Evolutionary conservation across 768 basidiomycete species (phyloP).

Genomic region (Mycena chlorophos): DNA sequence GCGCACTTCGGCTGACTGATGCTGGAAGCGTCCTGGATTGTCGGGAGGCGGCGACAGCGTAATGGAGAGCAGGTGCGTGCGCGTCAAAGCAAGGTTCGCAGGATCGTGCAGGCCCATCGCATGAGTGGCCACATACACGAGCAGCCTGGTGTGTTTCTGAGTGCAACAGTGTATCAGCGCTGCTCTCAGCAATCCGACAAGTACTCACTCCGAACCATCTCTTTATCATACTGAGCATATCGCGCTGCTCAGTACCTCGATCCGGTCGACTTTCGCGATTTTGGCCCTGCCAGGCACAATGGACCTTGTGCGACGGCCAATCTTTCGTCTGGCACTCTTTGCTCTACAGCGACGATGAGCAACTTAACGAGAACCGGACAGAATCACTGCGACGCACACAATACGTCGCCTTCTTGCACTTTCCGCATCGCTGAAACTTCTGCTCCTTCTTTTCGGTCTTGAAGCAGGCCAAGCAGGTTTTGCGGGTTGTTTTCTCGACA

Average conservation of each 20-base stretch:
- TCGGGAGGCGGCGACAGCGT: not conserved
- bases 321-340: conserved; percentile 16
- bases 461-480: conserved; percentile 10
- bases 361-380: not conserved
- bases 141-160: conserved; percentile 17
- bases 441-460: conserved; percentile 9
- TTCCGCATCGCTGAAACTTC: conserved; percentile 7
- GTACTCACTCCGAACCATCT: conserved; percentile 15
- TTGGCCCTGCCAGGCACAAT: conserved; percentile 4
- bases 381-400: conserved; percentile 2
- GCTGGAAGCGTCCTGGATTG: not conserved
- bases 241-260: conserved; percentile 2
- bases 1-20: not conserved
- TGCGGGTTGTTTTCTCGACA: conserved; percentile 4
- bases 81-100: not conserved
- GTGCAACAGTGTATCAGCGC: not conserved
- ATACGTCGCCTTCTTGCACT: conserved; percentile 7
- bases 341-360: conserved; percentile 2
- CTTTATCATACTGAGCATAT: conserved; percentile 8
- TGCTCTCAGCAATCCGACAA: not conserved
- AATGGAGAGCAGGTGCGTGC: conserved; percentile 10
- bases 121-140: conserved; percentile 10
- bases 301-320: conserved; percentile 13
- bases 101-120: conserved; percentile 12
- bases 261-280: conserved; percentile 15